Percentiles rank a stretch among this genome's conserved stretches.
Evolutionary conservation across 2,329 filamentous ascomycete genomes (phyloP).

Genomic region (Alternaria solani): DNA sequence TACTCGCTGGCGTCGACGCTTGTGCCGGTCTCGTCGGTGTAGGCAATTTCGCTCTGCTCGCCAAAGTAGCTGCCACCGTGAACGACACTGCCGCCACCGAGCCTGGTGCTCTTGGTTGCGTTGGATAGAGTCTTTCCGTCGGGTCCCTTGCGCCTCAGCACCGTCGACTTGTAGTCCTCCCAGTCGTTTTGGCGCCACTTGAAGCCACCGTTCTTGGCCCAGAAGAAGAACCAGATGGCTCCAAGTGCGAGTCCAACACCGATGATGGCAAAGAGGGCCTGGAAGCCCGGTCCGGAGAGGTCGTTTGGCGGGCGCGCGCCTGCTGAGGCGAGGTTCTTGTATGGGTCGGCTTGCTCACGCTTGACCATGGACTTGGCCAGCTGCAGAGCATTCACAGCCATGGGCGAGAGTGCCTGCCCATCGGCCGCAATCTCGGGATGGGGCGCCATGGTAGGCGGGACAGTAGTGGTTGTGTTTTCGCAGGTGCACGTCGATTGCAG

Average conservation of each 20-base stretch:
- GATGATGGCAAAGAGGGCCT: constrained; percentile 86
- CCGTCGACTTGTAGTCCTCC: constrained; percentile 98
- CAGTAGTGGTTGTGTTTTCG: constrained; percentile 17
- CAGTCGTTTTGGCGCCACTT: constrained; percentile 85
- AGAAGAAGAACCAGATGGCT: constrained; percentile 95
- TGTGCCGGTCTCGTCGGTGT: constrained; percentile 57
- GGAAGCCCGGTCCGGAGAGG: constrained; percentile 68
- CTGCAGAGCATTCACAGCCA: constrained; percentile 40
- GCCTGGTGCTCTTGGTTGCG: constrained; percentile 80
- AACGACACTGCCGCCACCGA: constrained; percentile 85
- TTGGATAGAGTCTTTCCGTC: constrained; percentile 87
- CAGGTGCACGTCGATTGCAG: constrained; percentile 8
- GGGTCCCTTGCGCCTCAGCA: constrained; percentile 85
- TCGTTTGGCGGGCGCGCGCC: constrained; percentile 48
- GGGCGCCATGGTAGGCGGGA: constrained; percentile 41
- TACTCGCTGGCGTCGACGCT: constrained; percentile 54
- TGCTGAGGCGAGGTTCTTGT: constrained; percentile 36
- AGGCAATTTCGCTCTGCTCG: constrained; percentile 50
- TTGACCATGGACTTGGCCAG: constrained; percentile 42
- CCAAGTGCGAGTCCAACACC: constrained; percentile 77
- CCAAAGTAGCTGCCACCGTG: constrained; percentile 65
- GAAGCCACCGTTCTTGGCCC: constrained; percentile 96
- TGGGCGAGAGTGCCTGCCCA: constrained; percentile 37
- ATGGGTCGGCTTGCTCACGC: constrained; percentile 25
- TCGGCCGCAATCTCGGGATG: constrained; percentile 36